Evolutionary conservation across 2,329 filamentous ascomycete species (phyloP).

Genomic region (Curvularia hawaiiensis): DNA sequence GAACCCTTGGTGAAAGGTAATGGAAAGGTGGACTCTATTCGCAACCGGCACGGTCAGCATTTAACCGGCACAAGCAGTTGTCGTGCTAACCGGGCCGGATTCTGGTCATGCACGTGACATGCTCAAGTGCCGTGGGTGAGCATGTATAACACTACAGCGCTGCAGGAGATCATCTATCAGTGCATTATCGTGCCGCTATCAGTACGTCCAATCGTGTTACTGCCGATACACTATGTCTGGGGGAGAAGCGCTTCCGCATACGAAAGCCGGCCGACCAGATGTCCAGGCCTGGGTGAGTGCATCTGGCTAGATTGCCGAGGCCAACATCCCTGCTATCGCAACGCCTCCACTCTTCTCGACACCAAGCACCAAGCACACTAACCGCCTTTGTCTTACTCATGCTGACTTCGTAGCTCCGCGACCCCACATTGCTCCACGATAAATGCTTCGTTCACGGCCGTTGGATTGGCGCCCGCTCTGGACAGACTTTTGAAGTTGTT

Average conservation of each 20-base stretch:
- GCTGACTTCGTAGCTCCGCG: not conserved
- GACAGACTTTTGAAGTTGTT: not conserved
- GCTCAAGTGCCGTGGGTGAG: not conserved
- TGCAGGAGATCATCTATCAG: not conserved
- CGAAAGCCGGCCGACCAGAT: not conserved
- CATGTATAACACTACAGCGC: not conserved
- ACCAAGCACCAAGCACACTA: not conserved
- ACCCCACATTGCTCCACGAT: not conserved
- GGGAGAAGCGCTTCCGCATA: not conserved
- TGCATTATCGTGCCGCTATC: not conserved
- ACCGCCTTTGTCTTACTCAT: not conserved
- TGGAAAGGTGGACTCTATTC: not conserved
- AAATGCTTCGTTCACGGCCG: not conserved
- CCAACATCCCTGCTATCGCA: not conserved
- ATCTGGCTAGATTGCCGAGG: not conserved
- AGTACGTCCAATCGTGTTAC: not conserved
- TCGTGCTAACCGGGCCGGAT: slow-evolving; percentile 2
- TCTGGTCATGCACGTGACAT: not conserved
- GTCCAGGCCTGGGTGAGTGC: slow-evolving; percentile 1
- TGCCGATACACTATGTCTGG: not conserved
- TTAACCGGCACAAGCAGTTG: not conserved
- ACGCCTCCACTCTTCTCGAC: not conserved
- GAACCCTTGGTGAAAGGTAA: not conserved
- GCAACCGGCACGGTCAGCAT: not conserved
- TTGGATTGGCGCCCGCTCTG: not conserved